These are phyloP conservation scores for Arthrobotrys sinensis DNA, from an alignment of 2,329 filamentous ascomycete genomes.

Conservation along the genomic window DNA sequence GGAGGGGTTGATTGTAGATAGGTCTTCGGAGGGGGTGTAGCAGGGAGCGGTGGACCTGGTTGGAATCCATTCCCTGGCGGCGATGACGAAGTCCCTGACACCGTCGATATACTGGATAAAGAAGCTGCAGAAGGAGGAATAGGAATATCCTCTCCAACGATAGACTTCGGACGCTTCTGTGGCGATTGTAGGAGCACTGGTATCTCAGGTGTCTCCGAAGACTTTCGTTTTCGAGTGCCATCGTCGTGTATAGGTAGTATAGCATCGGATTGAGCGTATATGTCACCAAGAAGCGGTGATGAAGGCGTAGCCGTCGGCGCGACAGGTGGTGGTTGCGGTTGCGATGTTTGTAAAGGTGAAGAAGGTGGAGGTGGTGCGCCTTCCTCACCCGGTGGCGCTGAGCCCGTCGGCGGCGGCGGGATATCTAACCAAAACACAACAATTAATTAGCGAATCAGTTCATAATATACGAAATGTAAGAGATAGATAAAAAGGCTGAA, in stretches of 20 bases:
- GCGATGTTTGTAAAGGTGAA: neutral
- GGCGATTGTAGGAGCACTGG: slow-evolving; percentile 1
- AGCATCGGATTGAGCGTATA: neutral
- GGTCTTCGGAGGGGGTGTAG: neutral
- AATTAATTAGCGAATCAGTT: neutral
- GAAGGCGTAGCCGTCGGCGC: neutral
- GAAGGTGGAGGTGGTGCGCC: neutral
- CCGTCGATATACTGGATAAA: neutral
- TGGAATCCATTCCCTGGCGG: neutral
- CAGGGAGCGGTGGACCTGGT: neutral
- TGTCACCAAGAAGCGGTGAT: slow-evolving; percentile 1
- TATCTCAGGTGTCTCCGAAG: neutral
- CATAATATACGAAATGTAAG: neutral
- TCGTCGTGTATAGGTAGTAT: neutral
- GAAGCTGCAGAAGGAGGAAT: neutral
- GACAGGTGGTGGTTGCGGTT: neutral
- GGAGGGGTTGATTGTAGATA: neutral
- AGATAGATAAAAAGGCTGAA: neutral
- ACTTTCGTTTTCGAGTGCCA: slow-evolving; percentile 35
- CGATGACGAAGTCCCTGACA: neutral
- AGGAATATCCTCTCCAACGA: neutral
- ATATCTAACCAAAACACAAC: neutral
- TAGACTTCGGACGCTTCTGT: slow-evolving; percentile 18
- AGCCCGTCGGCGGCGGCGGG: neutral
- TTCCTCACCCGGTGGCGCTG: neutral